phyloP scores from a whole-genome alignment of 2,329 filamentous ascomycete species.

The Pseudogymnoascus sp. region DNA sequence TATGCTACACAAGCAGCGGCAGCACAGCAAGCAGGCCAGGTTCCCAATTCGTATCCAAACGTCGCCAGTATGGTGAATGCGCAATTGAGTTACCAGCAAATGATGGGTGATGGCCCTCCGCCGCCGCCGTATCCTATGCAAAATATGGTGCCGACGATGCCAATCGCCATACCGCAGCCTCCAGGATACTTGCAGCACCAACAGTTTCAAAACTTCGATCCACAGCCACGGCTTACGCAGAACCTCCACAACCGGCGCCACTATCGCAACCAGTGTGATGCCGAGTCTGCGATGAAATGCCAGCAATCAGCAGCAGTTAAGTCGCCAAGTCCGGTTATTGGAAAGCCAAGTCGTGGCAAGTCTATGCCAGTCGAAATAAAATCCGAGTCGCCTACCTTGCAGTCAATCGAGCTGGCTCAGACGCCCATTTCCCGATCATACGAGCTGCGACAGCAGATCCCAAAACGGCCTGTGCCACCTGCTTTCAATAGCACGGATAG shows the following conservation, averaged over 20 bases:
- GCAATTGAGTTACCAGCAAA: neutral
- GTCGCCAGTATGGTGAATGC: neutral
- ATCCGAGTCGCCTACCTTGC: neutral
- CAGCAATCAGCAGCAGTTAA: neutral
- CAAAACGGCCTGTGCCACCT: neutral
- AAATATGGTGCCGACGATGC: neutral
- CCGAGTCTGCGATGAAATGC: neutral
- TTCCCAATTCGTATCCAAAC: neutral
- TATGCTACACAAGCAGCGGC: neutral
- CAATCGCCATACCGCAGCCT: neutral
- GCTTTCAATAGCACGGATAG: neutral
- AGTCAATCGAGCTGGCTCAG: neutral
- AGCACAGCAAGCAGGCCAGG: neutral
- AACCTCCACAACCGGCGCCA: neutral
- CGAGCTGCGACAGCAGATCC: neutral
- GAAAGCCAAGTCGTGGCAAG: neutral
- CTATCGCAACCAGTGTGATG: neutral
- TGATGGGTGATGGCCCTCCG: neutral
- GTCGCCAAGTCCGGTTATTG: neutral
- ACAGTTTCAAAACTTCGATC: neutral
- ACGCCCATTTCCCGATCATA: neutral
- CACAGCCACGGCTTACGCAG: neutral
- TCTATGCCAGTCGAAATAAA: conserved; percentile 3
- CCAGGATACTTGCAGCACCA: neutral
- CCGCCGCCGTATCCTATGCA: neutral